Percentiles rank a stretch among this genome's conserved stretches.
Conservation (phyloP, 2,329 filamentous ascomycete genomes). For the Metarhizium anisopliae region DNA sequence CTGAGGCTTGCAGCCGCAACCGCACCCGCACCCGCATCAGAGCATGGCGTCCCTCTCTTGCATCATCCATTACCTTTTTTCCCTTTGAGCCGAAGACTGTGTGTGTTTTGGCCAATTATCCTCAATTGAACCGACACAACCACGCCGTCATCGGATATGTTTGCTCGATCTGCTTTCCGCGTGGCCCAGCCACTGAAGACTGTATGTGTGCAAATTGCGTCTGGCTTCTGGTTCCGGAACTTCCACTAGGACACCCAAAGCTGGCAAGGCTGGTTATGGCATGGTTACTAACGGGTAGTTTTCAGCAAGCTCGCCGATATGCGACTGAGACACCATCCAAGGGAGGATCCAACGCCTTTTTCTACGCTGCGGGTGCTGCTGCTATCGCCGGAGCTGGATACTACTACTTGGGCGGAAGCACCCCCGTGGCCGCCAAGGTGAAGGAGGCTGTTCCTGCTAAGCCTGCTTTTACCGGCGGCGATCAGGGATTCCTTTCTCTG, state of each 20-base stretch:
- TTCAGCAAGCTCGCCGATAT: slow-evolving; percentile 50
- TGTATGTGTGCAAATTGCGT: slow-evolving; percentile 34
- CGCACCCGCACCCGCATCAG: not conserved
- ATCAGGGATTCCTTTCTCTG: slow-evolving; percentile 81
- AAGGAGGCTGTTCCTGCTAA: slow-evolving; percentile 31
- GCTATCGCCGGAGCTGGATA: slow-evolving; percentile 48
- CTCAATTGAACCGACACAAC: not conserved
- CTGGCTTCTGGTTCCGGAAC: not conserved
- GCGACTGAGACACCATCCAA: slow-evolving; percentile 52
- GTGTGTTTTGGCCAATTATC: not conserved
- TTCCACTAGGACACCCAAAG: not conserved
- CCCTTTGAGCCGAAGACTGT: slow-evolving; percentile 7
- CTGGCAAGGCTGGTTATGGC: not conserved
- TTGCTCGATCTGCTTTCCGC: slow-evolving; percentile 56
- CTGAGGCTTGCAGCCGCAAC: not conserved
- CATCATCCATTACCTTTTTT: not conserved
- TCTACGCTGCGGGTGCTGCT: slow-evolving; percentile 53
- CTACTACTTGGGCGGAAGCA: slow-evolving; percentile 45
- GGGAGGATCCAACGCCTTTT: slow-evolving; percentile 46
- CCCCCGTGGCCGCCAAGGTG: slow-evolving; percentile 44
- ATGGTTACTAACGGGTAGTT: slow-evolving; percentile 18
- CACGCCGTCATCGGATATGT: slow-evolving; percentile 41
- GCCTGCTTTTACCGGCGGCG: slow-evolving; percentile 65
- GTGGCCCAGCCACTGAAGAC: slow-evolving; percentile 55
- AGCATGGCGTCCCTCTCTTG: not conserved